A percentile compares a stretch with the other conserved stretches of the same genome.
Evolutionary conservation across 805 yeast genomes (phyloP).

Genomic region (Torulaspora gathmanii): DNA sequence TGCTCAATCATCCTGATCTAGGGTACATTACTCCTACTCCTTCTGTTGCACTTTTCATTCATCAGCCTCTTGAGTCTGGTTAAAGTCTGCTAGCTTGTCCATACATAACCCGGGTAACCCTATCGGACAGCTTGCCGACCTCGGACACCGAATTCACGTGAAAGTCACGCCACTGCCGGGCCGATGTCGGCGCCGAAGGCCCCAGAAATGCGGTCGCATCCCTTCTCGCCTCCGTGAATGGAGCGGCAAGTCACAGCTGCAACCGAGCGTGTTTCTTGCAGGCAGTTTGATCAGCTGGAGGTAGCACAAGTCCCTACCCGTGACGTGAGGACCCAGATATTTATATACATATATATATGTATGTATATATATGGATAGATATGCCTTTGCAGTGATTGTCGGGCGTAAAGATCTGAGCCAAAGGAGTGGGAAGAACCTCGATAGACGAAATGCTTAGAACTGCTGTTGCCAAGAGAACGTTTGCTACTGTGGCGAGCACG

Average conservation of each 20-base stretch:
- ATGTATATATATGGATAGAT: neutral
- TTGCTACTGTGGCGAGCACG: constrained; percentile 57
- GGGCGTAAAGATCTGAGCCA: neutral
- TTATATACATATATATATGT: neutral
- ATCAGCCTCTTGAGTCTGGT: neutral
- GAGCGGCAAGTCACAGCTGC: neutral
- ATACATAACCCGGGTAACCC: neutral
- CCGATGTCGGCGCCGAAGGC: constrained; percentile 4
- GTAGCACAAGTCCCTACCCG: neutral
- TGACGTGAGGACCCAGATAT: neutral
- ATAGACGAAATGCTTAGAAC: constrained; percentile 32
- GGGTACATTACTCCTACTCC: neutral
- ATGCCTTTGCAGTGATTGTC: neutral
- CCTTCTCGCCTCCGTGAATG: neutral
- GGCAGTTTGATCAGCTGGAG: neutral
- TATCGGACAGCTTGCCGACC: neutral
- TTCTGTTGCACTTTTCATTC: neutral
- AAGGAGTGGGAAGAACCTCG: neutral
- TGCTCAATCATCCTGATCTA: neutral
- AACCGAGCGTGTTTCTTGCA: neutral
- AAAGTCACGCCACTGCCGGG: too few relatives aligned
- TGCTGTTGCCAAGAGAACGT: constrained; percentile 34
- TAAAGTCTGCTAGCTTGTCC: too few relatives aligned
- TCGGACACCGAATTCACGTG: neutral
- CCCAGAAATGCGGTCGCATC: neutral